A percentile compares a stretch with the other conserved stretches of the same genome.
These are phyloP conservation scores for Primulina tabacum DNA, from an alignment of 257 asterid species.

Conservation along the genomic window DNA sequence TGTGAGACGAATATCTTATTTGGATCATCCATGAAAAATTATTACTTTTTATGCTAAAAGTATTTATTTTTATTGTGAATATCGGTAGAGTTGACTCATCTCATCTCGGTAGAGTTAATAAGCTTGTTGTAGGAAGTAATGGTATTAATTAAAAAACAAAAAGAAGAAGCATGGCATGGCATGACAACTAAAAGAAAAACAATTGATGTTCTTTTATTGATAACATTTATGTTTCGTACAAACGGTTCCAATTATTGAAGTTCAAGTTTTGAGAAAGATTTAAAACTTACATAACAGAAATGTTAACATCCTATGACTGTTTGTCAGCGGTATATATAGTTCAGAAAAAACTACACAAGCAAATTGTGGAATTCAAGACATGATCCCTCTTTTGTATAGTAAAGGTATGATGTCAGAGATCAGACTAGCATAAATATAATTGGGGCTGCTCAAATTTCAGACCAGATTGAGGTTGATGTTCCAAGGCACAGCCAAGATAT, in stretches of 20 bases:
- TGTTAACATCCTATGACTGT: neutral
- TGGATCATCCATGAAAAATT: no score
- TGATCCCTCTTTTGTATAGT: constrained; percentile 1
- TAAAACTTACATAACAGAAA: neutral
- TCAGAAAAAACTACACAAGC: constrained; percentile 9
- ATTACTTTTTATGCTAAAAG: no score
- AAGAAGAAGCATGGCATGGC: no score
- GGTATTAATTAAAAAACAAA: no score
- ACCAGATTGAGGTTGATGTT: constrained; percentile 1
- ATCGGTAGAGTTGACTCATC: no score
- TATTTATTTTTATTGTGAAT: no score
- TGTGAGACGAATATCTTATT: no score
- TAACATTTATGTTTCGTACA: neutral
- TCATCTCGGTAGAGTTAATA: no score
- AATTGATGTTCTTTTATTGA: neutral
- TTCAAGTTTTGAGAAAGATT: neutral
- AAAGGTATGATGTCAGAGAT: constrained; percentile 1
- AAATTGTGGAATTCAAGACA: constrained; percentile 14
- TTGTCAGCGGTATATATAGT: neutral
- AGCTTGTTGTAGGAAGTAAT: no score
- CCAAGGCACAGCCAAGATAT: constrained; percentile 9
- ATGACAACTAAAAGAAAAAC: neutral
- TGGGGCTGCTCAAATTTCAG: constrained; percentile 11
- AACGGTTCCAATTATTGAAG: neutral
- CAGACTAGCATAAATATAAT: constrained; percentile 11